Conservation (phyloP, 1,139 yeast genomes). For the Debaryomyces singareniensis region DNA sequence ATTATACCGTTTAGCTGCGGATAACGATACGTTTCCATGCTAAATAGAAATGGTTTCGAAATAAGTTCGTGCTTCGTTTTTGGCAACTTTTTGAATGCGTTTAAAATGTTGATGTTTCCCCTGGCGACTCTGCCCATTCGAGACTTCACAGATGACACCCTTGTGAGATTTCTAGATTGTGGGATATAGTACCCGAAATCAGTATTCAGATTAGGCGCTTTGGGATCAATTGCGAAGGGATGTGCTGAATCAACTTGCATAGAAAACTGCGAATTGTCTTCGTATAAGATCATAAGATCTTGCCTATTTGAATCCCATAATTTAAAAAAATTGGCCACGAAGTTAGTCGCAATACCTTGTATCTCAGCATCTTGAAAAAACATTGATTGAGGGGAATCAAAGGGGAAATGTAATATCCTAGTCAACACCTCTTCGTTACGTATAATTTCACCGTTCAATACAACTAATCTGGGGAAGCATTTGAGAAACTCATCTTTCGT, state of each 20-base stretch:
- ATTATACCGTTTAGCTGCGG: constrained; percentile 72
- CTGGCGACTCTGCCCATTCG: constrained; percentile 53
- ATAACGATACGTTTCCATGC: constrained; percentile 73
- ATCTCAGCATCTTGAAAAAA: constrained; percentile 81
- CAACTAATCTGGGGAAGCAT: constrained; percentile 69
- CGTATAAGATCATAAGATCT: constrained; percentile 67
- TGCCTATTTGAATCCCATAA: constrained; percentile 78
- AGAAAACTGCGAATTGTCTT: constrained; percentile 81
- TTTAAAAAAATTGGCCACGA: constrained; percentile 66
- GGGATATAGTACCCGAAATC: constrained; percentile 64
- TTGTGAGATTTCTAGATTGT: constrained; percentile 68
- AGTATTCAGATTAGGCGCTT: constrained; percentile 23
- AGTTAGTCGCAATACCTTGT: constrained; percentile 64
- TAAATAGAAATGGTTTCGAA: constrained; percentile 56
- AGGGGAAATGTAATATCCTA: constrained; percentile 51
- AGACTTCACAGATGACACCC: constrained; percentile 55
- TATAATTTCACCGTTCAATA: constrained; percentile 72
- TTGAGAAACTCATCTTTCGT: constrained; percentile 62
- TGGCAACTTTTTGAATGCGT: constrained; percentile 63
- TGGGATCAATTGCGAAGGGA: constrained; percentile 40
- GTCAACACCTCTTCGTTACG: constrained; percentile 64
- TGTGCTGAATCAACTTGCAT: constrained; percentile 51
- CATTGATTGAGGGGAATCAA: constrained; percentile 35
- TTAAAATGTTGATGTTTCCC: constrained; percentile 66
- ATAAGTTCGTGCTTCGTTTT: constrained; percentile 65